Evolutionary conservation across 1,284 basidiomycete genomes (phyloP), one percentile per base, ranked within the genome.

Genomic region (Somion occarium): DNA sequence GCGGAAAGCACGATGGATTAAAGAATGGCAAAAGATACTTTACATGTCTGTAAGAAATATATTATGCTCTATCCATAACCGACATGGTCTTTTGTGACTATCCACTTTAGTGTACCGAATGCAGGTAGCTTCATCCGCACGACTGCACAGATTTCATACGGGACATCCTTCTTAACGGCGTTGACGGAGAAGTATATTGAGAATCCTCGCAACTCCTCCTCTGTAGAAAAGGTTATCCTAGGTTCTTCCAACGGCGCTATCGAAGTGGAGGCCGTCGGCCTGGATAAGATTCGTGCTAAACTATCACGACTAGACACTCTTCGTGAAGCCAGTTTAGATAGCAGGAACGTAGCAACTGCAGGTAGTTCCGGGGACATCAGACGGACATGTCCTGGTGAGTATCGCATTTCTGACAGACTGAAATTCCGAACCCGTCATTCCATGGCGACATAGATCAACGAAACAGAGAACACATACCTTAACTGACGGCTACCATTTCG

Each of bases 1-100:
- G 91, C 48, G 95, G 95, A 23, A 96, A 90, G 68, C 94, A 98
- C 65, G 82, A 87, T 59, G 96, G 96, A 11, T 66, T 74, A 51
- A 91, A 89, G 65, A 83, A 91, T 57, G 89, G 84, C 30, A 79
- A 73, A 50, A 76, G 74, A 30, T 95, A 97, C 68, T 99, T 98
- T 65, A 64, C 69, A 44, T 90, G 88, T 70, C 69, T 78, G 91
- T 91, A 69, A 73, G 83, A 56, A 19, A 42, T 45, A 25, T 23
- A 30, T 41, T 57, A 24, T 30, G 45, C 39, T 46, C 49, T 49
- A 38, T 49, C 30, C 19, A 41, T 30, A 42, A 54, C 53, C 44
- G 46, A 34, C 48, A 52, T 44, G 53, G 38, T 42, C 37, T 48
- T 46, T 37, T 22, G 15, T 18, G 7, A 30, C 42, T 47, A 43